Evolutionary conservation across 805 yeast genomes (phyloP).

Genomic region (Teunomyces gatunensis): DNA sequence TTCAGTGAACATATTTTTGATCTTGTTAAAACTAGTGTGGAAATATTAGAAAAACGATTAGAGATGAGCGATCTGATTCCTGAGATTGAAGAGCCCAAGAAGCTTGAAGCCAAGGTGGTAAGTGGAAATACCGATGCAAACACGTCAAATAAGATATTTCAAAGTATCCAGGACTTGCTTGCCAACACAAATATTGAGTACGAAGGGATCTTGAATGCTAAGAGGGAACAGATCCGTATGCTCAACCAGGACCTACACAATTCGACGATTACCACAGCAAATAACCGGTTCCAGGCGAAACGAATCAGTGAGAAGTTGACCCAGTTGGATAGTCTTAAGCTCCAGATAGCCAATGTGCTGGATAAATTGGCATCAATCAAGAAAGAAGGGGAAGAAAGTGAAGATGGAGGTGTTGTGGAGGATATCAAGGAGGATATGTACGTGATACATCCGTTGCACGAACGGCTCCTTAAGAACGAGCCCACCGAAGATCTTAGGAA

Average conservation of each 20-base stretch:
- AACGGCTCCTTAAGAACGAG: slow-evolving; percentile 40
- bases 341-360: slow-evolving; percentile 40
- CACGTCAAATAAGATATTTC: slow-evolving; percentile 32
- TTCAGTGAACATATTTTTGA: slow-evolving; percentile 28
- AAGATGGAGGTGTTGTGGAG: slow-evolving; percentile 49
- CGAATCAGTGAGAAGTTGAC: slow-evolving; percentile 36
- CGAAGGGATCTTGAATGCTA: slow-evolving; percentile 34
- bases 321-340: slow-evolving; percentile 49
- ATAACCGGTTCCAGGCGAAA: slow-evolving; percentile 36
- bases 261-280: slow-evolving; percentile 41
- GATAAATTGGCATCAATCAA: slow-evolving; percentile 26
- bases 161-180: slow-evolving; percentile 39
- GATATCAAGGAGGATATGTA: slow-evolving; percentile 94
- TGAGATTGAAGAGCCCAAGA: slow-evolving; percentile 12
- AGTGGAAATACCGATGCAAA: background rate
- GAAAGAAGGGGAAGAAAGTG: slow-evolving; percentile 37
- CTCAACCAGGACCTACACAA: slow-evolving; percentile 38
- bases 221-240: slow-evolving; percentile 32
- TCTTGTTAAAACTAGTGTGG: slow-evolving; percentile 32
- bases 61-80: slow-evolving; percentile 9
- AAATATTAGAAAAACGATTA: slow-evolving; percentile 27
- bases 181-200: slow-evolving; percentile 38
- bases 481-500: slow-evolving; percentile 21
- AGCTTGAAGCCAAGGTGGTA: slow-evolving; percentile 5
- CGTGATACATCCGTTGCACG: slow-evolving; percentile 58